Base-by-base conservation (phyloP, 2,329 filamentous ascomycete species). In the Epichloe gansuensis region DNA sequence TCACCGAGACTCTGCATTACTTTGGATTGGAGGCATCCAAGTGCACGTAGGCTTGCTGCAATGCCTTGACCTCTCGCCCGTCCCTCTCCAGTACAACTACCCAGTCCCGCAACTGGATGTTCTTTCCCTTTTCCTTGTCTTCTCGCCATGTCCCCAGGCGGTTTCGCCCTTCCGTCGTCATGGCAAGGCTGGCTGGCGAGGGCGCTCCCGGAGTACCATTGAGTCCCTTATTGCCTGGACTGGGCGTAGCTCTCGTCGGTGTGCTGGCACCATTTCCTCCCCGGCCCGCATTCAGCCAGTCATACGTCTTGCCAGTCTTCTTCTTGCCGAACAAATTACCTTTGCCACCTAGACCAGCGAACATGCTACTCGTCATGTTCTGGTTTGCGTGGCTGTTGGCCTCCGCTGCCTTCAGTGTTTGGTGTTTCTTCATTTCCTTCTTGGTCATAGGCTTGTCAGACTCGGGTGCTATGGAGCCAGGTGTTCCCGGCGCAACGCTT, bases 51-150 rank as follows among this genome's bases (percentile, higher is more conserved):
- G 80, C 78, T 47, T 70, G 67, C 63, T 86, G 81, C 47, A 88
- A 65, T 25, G 82, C 78, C 63, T 73, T 78, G 58, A 71, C 72
- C 65, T 89, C 85, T 58, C 75, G 77, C 1, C 87, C 85, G 64
- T 95, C 88, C 49, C 82, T 75, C 66, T 95, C 91, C 46, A 96
- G 75, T 55, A 87, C 86, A 21, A 81, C 75, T 15, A 95, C 74
- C 72, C 90, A 83, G 67, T 96, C 91, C 52, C 91, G 79, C 50
- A 95, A 73, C 70, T 96, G 90, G 47, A 96, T 88, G 28, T 84
- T 83, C 59, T 77, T 79, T 35, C 88, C 89, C 63, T 85, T 86
- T 23, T 85, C 81, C 51, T 81, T 82, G 61, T 89, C 85, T 67
- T 96, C 90, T 54, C 88, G 79, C 78, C 84, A 88, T 15, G 78